Evolutionary conservation across 2,329 filamentous ascomycete species (phyloP).

Genomic region (Apiospora saccharicola): DNA sequence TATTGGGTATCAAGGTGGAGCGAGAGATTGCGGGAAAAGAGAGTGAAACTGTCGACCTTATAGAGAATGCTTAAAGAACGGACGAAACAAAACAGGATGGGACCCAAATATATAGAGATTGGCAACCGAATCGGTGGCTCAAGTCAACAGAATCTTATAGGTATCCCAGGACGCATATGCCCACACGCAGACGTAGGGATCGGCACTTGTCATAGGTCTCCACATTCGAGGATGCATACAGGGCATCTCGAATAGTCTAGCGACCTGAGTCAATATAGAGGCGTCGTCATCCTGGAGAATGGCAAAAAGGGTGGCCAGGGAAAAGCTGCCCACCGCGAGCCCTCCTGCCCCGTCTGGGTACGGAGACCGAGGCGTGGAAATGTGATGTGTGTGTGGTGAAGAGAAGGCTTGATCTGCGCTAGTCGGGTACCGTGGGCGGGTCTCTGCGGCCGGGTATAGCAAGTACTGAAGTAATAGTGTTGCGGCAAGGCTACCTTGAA

Average conservation of each 20-base stretch:
- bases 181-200: conserved; percentile 10
- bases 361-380: conserved; percentile 6
- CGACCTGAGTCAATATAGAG: conserved; percentile 9
- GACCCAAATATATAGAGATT: not conserved
- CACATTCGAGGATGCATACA: not conserved
- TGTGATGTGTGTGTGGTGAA: not conserved
- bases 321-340: not conserved
- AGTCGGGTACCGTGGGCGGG: conserved; percentile 3
- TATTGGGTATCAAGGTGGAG: not conserved
- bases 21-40: not conserved
- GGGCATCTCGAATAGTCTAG: conserved; percentile 11
- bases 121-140: not conserved
- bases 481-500: conserved; percentile 13
- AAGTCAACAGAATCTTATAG: not conserved
- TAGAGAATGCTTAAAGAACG: not conserved
- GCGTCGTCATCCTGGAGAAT: conserved; percentile 9
- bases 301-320: not conserved
- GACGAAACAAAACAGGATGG: not conserved
- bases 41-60: not conserved
- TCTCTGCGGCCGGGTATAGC: conserved; percentile 8
- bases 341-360: conserved; percentile 7
- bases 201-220: conserved; percentile 3
- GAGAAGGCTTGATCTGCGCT: conserved; percentile 17
- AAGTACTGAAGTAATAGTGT: not conserved
- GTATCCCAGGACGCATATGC: conserved; percentile 6